Percentiles rank a stretch among this genome's conserved stretches.
Conservation (phyloP, 345 rosid species). For the Populus ilicifolia region DNA sequence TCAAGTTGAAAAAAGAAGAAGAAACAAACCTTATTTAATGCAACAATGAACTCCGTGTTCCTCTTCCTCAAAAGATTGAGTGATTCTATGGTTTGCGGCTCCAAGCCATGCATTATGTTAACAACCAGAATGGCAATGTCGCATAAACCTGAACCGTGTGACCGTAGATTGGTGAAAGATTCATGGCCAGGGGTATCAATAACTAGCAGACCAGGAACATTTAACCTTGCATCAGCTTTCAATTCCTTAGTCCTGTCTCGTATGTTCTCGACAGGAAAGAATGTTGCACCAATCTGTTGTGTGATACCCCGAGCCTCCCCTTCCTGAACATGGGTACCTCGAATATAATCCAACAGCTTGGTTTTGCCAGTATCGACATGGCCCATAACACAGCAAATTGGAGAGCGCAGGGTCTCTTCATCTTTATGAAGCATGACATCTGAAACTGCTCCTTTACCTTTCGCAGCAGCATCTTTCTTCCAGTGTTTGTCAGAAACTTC, state of each 20-base stretch:
- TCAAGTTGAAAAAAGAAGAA: neutral
- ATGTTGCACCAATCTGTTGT: constrained; percentile 98
- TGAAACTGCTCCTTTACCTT: constrained; percentile 32
- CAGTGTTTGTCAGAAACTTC: constrained; percentile 28
- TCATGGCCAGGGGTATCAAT: constrained; percentile 99
- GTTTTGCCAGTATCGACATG: constrained; percentile 99
- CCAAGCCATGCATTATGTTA: constrained; percentile 87
- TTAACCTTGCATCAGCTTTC: constrained; percentile 83
- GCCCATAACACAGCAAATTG: constrained; percentile 97
- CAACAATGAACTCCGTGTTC: constrained; percentile 85
- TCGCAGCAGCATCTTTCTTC: constrained; percentile 12
- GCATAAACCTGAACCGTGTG: constrained; percentile 91
- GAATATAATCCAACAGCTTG: constrained; percentile 86
- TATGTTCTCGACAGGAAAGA: constrained; percentile 87
- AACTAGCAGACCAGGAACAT: constrained; percentile 92
- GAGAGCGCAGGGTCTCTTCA: constrained; percentile 72
- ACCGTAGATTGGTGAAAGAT: constrained; percentile 83
- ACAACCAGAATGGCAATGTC: constrained; percentile 97
- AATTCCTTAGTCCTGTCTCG: constrained; percentile 90
- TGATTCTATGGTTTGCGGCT: constrained; percentile 91
- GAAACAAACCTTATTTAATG: constrained; percentile 70
- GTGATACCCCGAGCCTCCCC: constrained; percentile 99
- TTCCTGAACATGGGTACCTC: constrained; percentile 97
- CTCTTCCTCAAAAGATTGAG: constrained; percentile 79
- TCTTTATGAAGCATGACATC: constrained; percentile 34